Evolutionary conservation across 805 yeast genomes (phyloP).

Genomic region (Candida glaebosa): DNA sequence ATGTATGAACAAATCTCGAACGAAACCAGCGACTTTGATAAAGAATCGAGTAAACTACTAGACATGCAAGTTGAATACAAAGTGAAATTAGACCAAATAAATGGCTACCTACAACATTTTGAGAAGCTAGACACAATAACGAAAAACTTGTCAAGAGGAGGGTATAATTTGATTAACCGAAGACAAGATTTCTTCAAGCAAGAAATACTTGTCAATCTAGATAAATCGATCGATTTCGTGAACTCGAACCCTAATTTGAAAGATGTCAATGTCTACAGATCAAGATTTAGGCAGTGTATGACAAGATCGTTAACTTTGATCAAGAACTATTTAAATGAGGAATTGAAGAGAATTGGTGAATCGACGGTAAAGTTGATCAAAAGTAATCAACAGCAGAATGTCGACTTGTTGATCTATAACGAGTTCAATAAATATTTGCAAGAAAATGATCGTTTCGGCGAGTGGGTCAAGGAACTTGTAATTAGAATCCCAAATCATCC

Average conservation of each 20-base stretch:
- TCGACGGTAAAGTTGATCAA: slow-evolving; percentile 16
- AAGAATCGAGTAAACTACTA: slow-evolving; percentile 49
- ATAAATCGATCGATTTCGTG: slow-evolving; percentile 58
- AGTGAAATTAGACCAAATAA: slow-evolving; percentile 42
- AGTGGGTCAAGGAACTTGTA: slow-evolving; percentile 33
- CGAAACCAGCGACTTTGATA: slow-evolving; percentile 64
- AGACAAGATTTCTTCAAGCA: slow-evolving; percentile 40
- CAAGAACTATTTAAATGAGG: slow-evolving; percentile 58
- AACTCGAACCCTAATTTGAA: slow-evolving; percentile 42
- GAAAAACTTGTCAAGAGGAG: slow-evolving; percentile 60
- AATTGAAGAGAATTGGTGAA: slow-evolving; percentile 32
- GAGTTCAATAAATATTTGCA: slow-evolving; percentile 43
- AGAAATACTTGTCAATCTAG: slow-evolving; percentile 51
- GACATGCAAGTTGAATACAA: slow-evolving; percentile 42
- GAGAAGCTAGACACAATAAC: slow-evolving; percentile 71
- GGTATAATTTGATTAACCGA: slow-evolving; percentile 61
- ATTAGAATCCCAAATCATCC: slow-evolving; percentile 33
- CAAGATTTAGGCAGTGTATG: slow-evolving; percentile 78
- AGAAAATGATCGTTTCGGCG: slow-evolving; percentile 22
- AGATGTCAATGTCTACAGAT: slow-evolving; percentile 65
- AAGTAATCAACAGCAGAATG: slow-evolving; percentile 31
- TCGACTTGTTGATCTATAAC: slow-evolving; percentile 63
- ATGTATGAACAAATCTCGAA: slow-evolving; percentile 56
- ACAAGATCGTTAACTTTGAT: slow-evolving; percentile 75
- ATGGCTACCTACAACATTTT: slow-evolving; percentile 53